Base-by-base conservation (phyloP, 2,329 filamentous ascomycete species). In the Sarocladium brachiariae region DNA sequence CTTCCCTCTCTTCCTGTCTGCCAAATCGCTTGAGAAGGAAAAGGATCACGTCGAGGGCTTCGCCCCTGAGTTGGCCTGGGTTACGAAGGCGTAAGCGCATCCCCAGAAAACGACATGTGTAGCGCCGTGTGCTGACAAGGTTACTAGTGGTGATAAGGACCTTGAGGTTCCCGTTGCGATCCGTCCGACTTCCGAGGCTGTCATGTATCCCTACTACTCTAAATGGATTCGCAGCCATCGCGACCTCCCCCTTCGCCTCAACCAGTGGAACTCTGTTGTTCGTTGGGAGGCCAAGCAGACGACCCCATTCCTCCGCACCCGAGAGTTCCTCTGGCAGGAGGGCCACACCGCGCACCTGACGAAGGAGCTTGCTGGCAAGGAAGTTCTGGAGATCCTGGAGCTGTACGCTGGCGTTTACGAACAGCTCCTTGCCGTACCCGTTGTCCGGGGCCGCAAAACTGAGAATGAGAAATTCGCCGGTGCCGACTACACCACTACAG, bases 21-120 rank as follows among this genome's bases (percentile, higher is more conserved):
- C 88, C 63, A 95, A 95, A 71, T 95, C 95, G 35, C 73, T 99
- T 56, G 78, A 82, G 65, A 81, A 80, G 66, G 91, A 96, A 71
- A 96, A 96, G 78, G 88, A 93, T 62, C 93, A 99, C 68, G 87
- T 99, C 55, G 92, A 99, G 70, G 93, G 93, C n/a, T 99, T 99
- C 67, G 93, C 93, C 49, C 91, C 93, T 30, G 88, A 93, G 69
- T 79, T 93, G 58, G 88, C 88, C 51, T 93, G 88, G 88, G 88
- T 93, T 24, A 93, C 88, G 49, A 88, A 89, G 69, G 87, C 85
- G 76, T 85, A 69, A 70, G 80, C n/a, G n/a, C n/a, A n/a, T n/a
- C n/a, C n/a, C n/a, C n/a, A n/a, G n/a, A n/a, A n/a, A n/a, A n/a
- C n/a, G n/a, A n/a, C n/a, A n/a, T n/a, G n/a, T n/a, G n/a, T n/a